These are phyloP conservation scores for Lasiodiplodia sp. DNA, from an alignment of 2,329 filamentous ascomycete species.

Conservation along the genomic window DNA sequence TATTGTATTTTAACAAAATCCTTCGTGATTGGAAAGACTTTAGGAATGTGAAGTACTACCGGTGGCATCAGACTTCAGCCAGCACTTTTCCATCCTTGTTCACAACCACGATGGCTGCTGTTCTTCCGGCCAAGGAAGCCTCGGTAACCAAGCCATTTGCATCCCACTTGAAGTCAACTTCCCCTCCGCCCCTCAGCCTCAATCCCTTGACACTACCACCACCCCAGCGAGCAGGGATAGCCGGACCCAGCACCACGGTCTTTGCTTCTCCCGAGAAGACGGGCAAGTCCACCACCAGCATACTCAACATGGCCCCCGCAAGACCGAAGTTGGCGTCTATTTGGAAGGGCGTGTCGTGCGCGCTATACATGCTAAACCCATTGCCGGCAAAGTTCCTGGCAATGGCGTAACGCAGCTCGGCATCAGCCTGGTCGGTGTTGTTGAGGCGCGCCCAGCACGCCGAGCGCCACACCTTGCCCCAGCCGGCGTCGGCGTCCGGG, in stretches of 20 bases:
- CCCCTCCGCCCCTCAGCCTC: constrained; percentile 53
- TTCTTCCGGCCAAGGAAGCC: constrained; percentile 30
- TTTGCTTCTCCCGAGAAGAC: background rate
- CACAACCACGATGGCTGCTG: constrained; percentile 32
- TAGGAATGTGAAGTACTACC: background rate
- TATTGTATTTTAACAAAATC: too few species aligned
- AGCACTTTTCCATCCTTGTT: constrained; percentile 16
- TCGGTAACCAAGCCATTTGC: constrained; percentile 44
- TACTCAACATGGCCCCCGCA: constrained; percentile 57
- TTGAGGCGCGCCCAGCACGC: constrained; percentile 65
- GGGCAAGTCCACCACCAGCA: constrained; percentile 60
- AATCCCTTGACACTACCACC: constrained; percentile 55
- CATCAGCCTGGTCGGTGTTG: constrained; percentile 58
- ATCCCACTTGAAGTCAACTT: constrained; percentile 56
- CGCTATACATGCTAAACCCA: constrained; percentile 60
- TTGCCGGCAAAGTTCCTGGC: constrained; percentile 60
- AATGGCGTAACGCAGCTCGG: constrained; percentile 58
- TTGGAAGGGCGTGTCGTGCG: constrained; percentile 59
- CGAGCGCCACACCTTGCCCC: constrained; percentile 65
- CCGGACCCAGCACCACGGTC: constrained; percentile 50
- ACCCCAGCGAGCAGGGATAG: constrained; percentile 56
- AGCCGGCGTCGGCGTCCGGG: constrained; percentile 61
- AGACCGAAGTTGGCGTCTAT: constrained; percentile 67
- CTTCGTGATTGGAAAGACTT: background rate
- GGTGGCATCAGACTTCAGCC: constrained; percentile 2